Evolutionary conservation across 1,284 basidiomycete genomes (phyloP).

Genomic region (Tylopilus sp.): DNA sequence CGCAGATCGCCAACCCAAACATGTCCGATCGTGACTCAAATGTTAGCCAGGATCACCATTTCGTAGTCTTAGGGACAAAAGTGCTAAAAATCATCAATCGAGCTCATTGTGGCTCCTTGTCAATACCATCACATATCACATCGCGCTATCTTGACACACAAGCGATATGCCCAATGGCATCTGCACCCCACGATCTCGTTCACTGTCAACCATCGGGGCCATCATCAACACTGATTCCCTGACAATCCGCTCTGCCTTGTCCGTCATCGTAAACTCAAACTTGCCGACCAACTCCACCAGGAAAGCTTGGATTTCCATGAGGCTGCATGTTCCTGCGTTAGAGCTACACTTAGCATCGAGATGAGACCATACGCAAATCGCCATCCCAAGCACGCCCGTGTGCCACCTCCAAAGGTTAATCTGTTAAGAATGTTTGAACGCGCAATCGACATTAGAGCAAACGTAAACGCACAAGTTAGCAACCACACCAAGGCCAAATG

Average conservation of each 20-base stretch:
- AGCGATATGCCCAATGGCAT: conserved; percentile 58
- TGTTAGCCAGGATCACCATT: no score
- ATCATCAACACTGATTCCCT: conserved; percentile 55
- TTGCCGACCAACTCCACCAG: conserved; percentile 58
- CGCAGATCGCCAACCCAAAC: no score
- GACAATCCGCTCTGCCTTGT: conserved; percentile 49
- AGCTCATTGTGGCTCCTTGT: no score
- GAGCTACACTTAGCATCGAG: background rate
- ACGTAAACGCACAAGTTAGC: conserved; percentile 61
- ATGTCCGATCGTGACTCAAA: no score
- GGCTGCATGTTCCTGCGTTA: conserved; percentile 27
- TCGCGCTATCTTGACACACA: conserved; percentile 36
- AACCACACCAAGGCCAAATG: conserved; percentile 55
- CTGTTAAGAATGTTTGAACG: conserved; percentile 31
- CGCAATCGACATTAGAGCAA: background rate
- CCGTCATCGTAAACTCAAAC: conserved; percentile 58
- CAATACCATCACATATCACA: no score
- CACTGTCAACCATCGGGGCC: conserved; percentile 58
- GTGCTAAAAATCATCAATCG: no score
- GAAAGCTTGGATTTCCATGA: conserved; percentile 63
- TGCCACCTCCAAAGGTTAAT: conserved; percentile 55
- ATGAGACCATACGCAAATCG: conserved; percentile 48
- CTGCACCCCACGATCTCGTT: conserved; percentile 57
- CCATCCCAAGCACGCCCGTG: conserved; percentile 60
- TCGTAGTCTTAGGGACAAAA: no score